Base-by-base conservation (phyloP, 192 early-diverging fungal species). In the Rhizoclosmatium sp. region DNA sequence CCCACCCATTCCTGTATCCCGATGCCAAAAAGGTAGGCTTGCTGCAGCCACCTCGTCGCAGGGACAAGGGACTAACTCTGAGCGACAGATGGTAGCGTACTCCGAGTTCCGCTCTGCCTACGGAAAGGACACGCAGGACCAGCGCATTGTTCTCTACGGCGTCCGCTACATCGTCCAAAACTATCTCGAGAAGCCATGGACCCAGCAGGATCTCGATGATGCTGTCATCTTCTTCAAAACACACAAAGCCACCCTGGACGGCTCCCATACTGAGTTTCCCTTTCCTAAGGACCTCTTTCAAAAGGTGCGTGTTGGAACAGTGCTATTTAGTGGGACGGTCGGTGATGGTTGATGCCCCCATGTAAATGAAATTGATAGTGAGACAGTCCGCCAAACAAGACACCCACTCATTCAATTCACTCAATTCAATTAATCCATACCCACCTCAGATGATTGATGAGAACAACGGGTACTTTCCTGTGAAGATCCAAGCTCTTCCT, bases 391-490 rank as follows among this genome's bases (percentile, higher is more conserved):
- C 31, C 31, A 31, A 31, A 31, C 31, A 31, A 31, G 31, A 31
- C 31, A 31, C 31, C 31, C 31, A 31, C 31, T 31, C 31, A 31
- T 31, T 31, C 31, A 31, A 54, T 54, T 54, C 16, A 12, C 9
- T 7, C 51, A 54, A 54, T 7, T 54, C 51, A 7, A 0, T 16
- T 16, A 12, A 54, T 21, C 67, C 39, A 69, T 71, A 23, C 12
- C 56, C 54, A 2, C 44, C 31, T 31, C 73, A 93, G 87, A 91
- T 96, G 61, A 87, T 95, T n/a, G 71, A 85, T 21, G 93, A 94
- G 72, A 90, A 94, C 83, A 80, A 92, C 71, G 95, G 95, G 12
- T 94, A 93, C 82, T 96, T 96, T 76, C 95, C 95, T 9, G 91
- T 95, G 44, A 91, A 87, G 70, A 94, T 96, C 59, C 86, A 93